Percentiles rank a stretch among this genome's conserved stretches.
phyloP scores from a whole-genome alignment of 2,329 filamentous ascomycete species.

The Magnaporthiopsis rhizophila region DNA sequence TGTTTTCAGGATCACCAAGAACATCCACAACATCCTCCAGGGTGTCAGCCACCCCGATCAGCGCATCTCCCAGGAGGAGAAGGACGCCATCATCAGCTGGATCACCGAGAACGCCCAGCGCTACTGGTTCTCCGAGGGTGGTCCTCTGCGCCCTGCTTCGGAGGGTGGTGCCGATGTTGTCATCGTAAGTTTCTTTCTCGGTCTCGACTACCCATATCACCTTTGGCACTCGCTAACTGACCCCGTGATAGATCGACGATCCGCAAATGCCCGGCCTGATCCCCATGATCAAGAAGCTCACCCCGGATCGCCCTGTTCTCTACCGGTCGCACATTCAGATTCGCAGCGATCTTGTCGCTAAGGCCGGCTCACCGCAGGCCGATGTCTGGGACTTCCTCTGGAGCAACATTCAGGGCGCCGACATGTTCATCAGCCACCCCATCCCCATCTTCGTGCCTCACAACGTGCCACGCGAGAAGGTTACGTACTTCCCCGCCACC shows the following conservation, averaged over 20 bases:
- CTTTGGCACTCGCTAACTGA: slow-evolving; percentile 8
- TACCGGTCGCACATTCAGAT: slow-evolving; percentile 82
- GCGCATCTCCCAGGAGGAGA: slow-evolving; percentile 55
- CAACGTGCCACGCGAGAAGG: slow-evolving; percentile 55
- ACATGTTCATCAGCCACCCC: slow-evolving; percentile 77
- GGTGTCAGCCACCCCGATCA: slow-evolving; percentile 61
- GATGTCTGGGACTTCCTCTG: slow-evolving; percentile 72
- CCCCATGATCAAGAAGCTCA: slow-evolving; percentile 61
- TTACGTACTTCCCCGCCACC: slow-evolving; percentile 70
- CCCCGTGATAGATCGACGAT: slow-evolving; percentile 55
- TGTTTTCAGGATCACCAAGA: slow-evolving; percentile 78
- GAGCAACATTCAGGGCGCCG: slow-evolving; percentile 60
- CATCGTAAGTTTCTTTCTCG: slow-evolving; percentile 36
- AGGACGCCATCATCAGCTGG: slow-evolving; percentile 60
- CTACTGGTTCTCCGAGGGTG: slow-evolving; percentile 64
- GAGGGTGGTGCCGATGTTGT: slow-evolving; percentile 71
- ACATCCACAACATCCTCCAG: slow-evolving; percentile 82
- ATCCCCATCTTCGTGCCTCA: slow-evolving; percentile 67
- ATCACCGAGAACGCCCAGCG: slow-evolving; percentile 63
- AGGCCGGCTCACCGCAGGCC: slow-evolving; percentile 56
- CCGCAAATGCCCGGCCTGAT: slow-evolving; percentile 79
- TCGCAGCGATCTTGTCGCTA: slow-evolving; percentile 61
- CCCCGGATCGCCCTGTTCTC: slow-evolving; percentile 67
- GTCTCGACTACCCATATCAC: not conserved
- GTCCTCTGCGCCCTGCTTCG: slow-evolving; percentile 55